Evolutionary conservation across 78 protist species (phyloP), one percentile per base, ranked within the genome.

Genomic region (Capsaspora owczarzaki): DNA sequence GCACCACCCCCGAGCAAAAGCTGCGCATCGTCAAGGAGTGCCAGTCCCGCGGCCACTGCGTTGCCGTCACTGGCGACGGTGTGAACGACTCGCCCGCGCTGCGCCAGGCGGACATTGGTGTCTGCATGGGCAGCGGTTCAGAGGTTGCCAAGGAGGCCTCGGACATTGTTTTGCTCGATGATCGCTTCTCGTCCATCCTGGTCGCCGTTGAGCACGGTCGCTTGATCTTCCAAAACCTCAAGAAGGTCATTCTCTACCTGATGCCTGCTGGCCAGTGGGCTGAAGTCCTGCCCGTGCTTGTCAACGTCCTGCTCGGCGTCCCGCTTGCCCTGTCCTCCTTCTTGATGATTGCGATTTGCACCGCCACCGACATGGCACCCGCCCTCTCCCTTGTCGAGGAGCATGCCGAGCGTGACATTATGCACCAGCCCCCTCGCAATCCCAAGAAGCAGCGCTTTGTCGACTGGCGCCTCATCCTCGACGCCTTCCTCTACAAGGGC

Each of bases 31-130:
- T 95, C 19, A 81, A 89, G 61, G 75, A 78, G 33, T 80, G 72
- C 42, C 99, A 95, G 84, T 47, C 75, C 33, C 53, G 74, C 25
- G 91, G 91, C 29, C 87, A 89, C 2, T 86, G 92, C 31, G 97
- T 92, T 4, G 96, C 96, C 43, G 93, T 97, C 49, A 94, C 97
- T 6, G 98, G 97, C 33, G 97, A 94, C 70, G 99, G 99, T 78
- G 95, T 92, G 27, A 97, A 97, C 82, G 99, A 97, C 84, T 93
- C 97, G 41, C 97, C 97, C 20, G 99, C 99, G 10, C 86, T 96
- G 31, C 87, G 88, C 71, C 49, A 77, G 71, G 99, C 99, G 20
- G 90, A 96, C 81, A 91, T 95, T 80, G 97, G 97, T 79, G 85
- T 92, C 3, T 93, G 94, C 44, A 94, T 94, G 97, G 96, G 96